Evolutionary conservation across 805 yeast species (phyloP), one percentile per base, ranked within the genome.

Genomic region (Alloascoidea africana): DNA sequence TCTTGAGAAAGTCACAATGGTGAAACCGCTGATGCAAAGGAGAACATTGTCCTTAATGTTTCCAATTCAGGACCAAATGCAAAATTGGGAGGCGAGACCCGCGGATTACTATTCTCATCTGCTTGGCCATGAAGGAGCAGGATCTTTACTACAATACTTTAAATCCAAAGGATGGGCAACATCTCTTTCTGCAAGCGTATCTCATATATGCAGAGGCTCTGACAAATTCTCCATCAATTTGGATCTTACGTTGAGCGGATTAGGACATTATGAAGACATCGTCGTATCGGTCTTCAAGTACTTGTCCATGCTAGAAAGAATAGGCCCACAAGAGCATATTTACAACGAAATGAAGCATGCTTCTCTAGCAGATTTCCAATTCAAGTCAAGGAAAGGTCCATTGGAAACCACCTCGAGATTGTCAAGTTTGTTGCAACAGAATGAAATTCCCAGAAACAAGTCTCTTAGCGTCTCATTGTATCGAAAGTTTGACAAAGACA

Each of bases 71-170:
- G 86, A 82, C 49, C 76, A 77, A 45, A 69, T 70, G 37, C 68
- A 68, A 17, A 54, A 60, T 37, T 82, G 87, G 82, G 68, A 69
- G 38, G 66, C 68, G 16, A 73, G 73, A 46, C 94, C 96, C 0
- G 66, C 71, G 4, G 71, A 67, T 40, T 81, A 85, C 55, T 68
- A 62, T 45, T 72, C 87, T 16, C 96, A 91, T 55, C 62, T 91
- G 38, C 60, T 89, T 36, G 97, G 97, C 32, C 97, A 89, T 55
- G 98, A 89, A 59, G 82, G 91, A 36, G 66, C 76, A 36, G 97
- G 97, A 1, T 85, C 96, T 2, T 55, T 89, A 14, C 63, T 85
- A 27, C 70, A 76, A 39, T 68, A 65, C 44, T 68, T 89, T 45
- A 89, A 85, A 57, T 53, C 59, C 23, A 60, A 68, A 44, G 81